Base-by-base conservation (phyloP, 805 yeast genomes). In the Lipomyces starkeyi region DNA sequence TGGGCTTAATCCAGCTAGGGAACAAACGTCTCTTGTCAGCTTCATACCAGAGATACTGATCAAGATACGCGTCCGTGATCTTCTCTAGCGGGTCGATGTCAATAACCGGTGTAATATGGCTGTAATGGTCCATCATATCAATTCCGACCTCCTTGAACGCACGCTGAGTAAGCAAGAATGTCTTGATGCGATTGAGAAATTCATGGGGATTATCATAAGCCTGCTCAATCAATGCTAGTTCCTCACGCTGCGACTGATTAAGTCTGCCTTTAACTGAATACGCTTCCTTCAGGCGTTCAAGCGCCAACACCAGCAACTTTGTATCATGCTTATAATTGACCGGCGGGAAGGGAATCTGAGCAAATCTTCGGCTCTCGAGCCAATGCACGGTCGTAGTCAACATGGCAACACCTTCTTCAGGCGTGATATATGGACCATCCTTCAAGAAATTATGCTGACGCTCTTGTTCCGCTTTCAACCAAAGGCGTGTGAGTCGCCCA, bases 181-280 rank as follows among this genome's bases (percentile, higher is more conserved):
- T 89, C 78, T 95, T 95, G 65, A 95, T 86, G 70, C 97, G 85
- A 17, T 89, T 90, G 66, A 95, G 81, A 69, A 93, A 89, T 75
- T 96, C 98, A 77, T 93, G 97, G 0, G 99, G 99, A 73, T 92
- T 91, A 75, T 95, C 99, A 76, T 92, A 95, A 0, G 98, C 98
- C 75, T 93, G 97, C 76, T 95, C 99, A 59, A 95, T 92, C 69
- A 94, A 81, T 0, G 97, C 95, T 68, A 95, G 80, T 74, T 95
- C 99, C 78, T 94, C 98, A 71, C 98, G 84, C 78, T 95, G 97
- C 8, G 89, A 82, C 5, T 97, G 88, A 74, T 92, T 94, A 71
- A 95, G 80, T 66, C 97, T 82, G 0, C 92, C 89, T 72, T 88
- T 87, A 27, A 91, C 85, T 62, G 87, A 87, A 75, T 89, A 93